Evolutionary conservation across 1,284 basidiomycete species (phyloP).

Genomic region (Lentinula novae-zelandiae): DNA sequence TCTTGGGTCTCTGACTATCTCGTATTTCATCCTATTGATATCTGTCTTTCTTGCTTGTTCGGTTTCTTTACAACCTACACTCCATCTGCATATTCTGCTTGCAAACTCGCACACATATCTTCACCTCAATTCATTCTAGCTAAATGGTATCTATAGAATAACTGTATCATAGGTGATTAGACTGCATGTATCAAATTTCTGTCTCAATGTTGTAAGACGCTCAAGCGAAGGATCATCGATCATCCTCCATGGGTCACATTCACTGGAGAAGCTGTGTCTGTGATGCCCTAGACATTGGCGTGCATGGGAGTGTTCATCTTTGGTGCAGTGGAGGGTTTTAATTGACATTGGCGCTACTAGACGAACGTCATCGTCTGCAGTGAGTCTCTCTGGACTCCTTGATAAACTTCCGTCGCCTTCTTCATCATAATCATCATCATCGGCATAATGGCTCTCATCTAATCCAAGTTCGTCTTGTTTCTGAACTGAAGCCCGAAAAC

Average conservation of each 20-base stretch:
- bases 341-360: slow-evolving; percentile 19
- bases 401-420: slow-evolving; percentile 48
- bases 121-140: too few species aligned
- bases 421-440: slow-evolving; percentile 69
- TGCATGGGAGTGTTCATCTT: not conserved
- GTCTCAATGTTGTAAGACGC: too few species aligned
- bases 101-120: not conserved
- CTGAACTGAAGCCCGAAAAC: slow-evolving; percentile 50
- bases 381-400: slow-evolving; percentile 20
- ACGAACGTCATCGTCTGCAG: slow-evolving; percentile 17
- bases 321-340: slow-evolving; percentile 7
- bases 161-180: not conserved
- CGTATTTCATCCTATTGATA: too few species aligned
- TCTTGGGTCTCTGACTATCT: too few species aligned
- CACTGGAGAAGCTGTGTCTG: slow-evolving; percentile 51
- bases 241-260: slow-evolving; percentile 42
- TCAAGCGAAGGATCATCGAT: slow-evolving; percentile 28
- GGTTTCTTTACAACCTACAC: too few species aligned
- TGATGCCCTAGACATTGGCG: slow-evolving; percentile 23
- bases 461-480: slow-evolving; percentile 67
- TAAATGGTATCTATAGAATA: not conserved
- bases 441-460: slow-evolving; percentile 42
- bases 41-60: too few species aligned
- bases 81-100: too few species aligned
- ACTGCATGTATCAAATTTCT: not conserved